These are phyloP conservation scores for Lanmaoa rubissima DNA, from an alignment of 768 basidiomycete genomes.

Conservation along the genomic window DNA sequence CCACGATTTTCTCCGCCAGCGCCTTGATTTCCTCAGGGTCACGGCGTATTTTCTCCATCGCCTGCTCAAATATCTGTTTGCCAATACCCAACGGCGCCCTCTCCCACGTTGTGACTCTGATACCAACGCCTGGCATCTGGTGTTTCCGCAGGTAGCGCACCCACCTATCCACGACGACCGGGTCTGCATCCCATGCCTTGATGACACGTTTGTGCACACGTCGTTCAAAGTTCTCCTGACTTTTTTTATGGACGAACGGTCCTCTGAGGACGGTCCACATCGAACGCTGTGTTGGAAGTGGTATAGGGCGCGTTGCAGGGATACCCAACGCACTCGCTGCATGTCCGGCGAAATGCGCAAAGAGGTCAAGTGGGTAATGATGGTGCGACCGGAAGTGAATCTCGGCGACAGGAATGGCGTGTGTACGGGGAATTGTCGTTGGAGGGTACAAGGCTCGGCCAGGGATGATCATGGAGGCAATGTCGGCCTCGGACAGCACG, in stretches of 20 bases:
- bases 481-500: constrained; percentile 37
- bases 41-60: constrained; percentile 35
- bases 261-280: constrained; percentile 84
- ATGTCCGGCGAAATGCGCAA: constrained; percentile 80
- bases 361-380: constrained; percentile 65
- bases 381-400: constrained; percentile 84
- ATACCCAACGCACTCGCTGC: constrained; percentile 84
- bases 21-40: constrained; percentile 37
- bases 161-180: constrained; percentile 77
- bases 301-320: constrained; percentile 61
- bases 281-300: constrained; percentile 70
- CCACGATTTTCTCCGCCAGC: constrained; percentile 43
- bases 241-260: constrained; percentile 92
- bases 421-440: constrained; percentile 55
- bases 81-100: constrained; percentile 55
- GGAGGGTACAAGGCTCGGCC: constrained; percentile 59
- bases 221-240: constrained; percentile 93
- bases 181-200: constrained; percentile 88
- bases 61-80: constrained; percentile 35
- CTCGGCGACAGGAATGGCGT: constrained; percentile 73
- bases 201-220: constrained; percentile 80
- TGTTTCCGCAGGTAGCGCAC: constrained; percentile 74
- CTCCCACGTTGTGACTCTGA: constrained; percentile 80
- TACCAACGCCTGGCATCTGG: constrained; percentile 81
- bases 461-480: constrained; percentile 56